Percentiles rank a stretch among this genome's conserved stretches.
Evolutionary conservation across 371 early-diverging fungal genomes (phyloP).

Genomic region (Apophysomyces variabilis): DNA sequence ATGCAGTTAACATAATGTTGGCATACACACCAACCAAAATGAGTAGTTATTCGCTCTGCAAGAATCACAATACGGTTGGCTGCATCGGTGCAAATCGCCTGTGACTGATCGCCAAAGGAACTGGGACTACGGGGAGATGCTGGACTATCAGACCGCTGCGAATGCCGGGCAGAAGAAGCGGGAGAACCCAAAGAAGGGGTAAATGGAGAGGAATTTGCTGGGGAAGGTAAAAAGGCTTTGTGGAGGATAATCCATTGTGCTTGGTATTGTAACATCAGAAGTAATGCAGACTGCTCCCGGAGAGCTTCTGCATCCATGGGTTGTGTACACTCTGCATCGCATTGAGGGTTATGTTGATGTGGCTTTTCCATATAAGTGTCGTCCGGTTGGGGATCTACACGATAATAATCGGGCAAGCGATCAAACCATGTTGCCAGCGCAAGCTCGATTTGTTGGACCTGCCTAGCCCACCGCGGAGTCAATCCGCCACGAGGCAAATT

Average conservation of each 20-base stretch:
- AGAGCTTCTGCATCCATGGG: constrained; percentile 29
- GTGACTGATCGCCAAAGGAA: constrained; percentile 36
- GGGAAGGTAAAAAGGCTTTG: constrained; percentile 41
- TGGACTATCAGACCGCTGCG: constrained; percentile 12
- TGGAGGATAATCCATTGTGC: constrained; percentile 51
- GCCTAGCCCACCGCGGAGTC: constrained; percentile 34
- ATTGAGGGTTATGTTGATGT: neutral
- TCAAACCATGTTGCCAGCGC: constrained; percentile 45
- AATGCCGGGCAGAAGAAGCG: neutral
- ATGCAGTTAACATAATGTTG: constrained; percentile 48
- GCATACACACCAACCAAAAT: constrained; percentile 52
- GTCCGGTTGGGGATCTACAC: constrained; percentile 35
- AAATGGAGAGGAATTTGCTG: constrained; percentile 19
- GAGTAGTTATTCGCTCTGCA: constrained; percentile 36
- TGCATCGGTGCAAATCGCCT: constrained; percentile 48
- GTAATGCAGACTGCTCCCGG: constrained; percentile 34
- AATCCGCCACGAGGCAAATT: constrained; percentile 22
- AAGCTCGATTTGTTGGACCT: constrained; percentile 39
- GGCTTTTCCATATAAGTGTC: neutral
- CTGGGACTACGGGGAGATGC: constrained; percentile 17
- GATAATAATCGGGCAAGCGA: constrained; percentile 38
- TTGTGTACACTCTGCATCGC: constrained; percentile 2
- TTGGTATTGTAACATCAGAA: constrained; percentile 53
- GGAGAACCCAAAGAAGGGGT: constrained; percentile 21
- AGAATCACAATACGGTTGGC: constrained; percentile 47